Evolutionary conservation across 2,329 filamentous ascomycete species (phyloP), one percentile per base, ranked within the genome.

Genomic region (Nemania sp.): DNA sequence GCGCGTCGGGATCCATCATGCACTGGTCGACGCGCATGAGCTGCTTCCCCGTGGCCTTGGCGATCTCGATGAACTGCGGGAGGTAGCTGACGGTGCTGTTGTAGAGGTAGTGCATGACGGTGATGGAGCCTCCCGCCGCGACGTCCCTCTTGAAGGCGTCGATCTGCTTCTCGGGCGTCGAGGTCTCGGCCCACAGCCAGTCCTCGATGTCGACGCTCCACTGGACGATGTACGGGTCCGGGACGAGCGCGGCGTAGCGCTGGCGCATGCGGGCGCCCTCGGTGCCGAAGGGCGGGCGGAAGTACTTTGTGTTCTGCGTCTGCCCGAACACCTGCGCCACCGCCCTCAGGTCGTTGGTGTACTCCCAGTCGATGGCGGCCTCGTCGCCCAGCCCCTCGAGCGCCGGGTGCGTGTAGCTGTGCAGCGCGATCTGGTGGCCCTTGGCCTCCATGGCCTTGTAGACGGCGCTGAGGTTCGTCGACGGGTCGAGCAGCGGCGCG

Each of bases 191-290:
- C 88, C 89, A 92, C 26, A 90, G 74, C 88, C 89, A 92, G 76
- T 92, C 90, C 80, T 92, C 88, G 35, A 92, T 87, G 73, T 92
- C 90, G 52, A 92, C 87, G 73, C 85, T 89, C 90, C 90, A 92
- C 77, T 88, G 88, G 59, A 91, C 85, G 51, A 92, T 86, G 71
- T 87, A 86, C 0, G 88, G 84, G 15, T 86, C 82, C 1, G 83
- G 80, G 22, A 85, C 81, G 0, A 86, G 83, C 1, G 82, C 81
- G 0, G 88, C 86, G 29, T 92, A 84, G 47, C 88, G 84, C 76
- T 90, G 86, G 3, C 90, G 85, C 80, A 90, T 89, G 53, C 89
- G 85, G 0, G 89, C 89, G 47, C 89, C 90, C 75, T 92, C 87
- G 32, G 84, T 91, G 47, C 90, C 90, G 74, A 89, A 92, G 0